Evolutionary conservation across 225 moss, liverwort and hornwort species (phyloP).

Genomic region (Pseudisothecium myosuroides): DNA sequence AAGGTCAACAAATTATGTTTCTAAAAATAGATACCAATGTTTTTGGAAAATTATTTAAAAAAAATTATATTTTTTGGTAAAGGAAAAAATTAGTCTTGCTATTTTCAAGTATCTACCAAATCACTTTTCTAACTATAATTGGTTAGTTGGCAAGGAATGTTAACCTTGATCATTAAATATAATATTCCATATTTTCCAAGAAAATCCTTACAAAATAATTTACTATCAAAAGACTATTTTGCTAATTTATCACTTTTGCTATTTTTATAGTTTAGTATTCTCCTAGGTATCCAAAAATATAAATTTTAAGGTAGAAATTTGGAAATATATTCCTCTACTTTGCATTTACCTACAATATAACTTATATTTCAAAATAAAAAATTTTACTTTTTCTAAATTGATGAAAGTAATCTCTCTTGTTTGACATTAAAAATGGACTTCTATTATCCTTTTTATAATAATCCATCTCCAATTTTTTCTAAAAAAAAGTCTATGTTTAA

Average conservation of each 20-base stretch:
- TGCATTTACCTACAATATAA: background rate
- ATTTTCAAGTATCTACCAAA: background rate
- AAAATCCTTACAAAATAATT: background rate
- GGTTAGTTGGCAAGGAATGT: background rate
- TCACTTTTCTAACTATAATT: background rate
- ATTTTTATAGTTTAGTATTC: background rate
- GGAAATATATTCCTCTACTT: background rate
- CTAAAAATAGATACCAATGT: background rate
- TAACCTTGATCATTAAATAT: rapidly evolving
- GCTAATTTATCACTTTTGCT: rapidly evolving
- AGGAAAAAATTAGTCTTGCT: rapidly evolving
- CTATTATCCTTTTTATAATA: too few relatives aligned
- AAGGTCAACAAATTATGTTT: background rate
- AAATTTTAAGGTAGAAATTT: background rate
- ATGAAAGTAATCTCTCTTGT: background rate
- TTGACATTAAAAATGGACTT: background rate
- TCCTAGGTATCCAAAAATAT: background rate
- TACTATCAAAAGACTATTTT: background rate
- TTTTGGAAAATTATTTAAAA: background rate
- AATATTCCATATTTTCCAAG: background rate
- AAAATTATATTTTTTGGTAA: background rate
- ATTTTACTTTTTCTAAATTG: background rate
- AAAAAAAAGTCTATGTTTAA: background rate
- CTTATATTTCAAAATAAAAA: background rate
- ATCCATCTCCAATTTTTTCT: background rate